Evolutionary conservation across 1,284 basidiomycete genomes (phyloP).

Genomic region (Cutaneotrichosporon daszewskae): DNA sequence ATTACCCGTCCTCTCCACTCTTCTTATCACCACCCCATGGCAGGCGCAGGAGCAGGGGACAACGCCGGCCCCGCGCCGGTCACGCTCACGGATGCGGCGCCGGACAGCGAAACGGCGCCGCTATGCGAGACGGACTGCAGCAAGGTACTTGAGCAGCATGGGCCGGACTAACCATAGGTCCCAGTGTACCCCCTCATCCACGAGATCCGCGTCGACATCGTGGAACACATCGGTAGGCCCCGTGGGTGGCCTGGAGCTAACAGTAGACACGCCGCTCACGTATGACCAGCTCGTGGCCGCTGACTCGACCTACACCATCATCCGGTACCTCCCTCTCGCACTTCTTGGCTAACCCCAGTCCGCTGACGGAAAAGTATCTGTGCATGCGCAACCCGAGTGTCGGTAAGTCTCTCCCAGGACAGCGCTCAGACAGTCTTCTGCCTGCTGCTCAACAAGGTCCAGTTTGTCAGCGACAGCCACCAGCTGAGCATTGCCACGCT

Average conservation of each 20-base stretch:
- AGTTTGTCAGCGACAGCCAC: constrained; percentile 68
- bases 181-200: constrained; percentile 47
- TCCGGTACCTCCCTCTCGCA: constrained; percentile 42
- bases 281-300: constrained; percentile 72
- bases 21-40: no score
- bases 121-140: no score
- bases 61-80: no score
- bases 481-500: constrained; percentile 56
- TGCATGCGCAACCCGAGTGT: constrained; percentile 41
- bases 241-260: background rate
- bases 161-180: constrained; percentile 13
- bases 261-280: constrained; percentile 64
- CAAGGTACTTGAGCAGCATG: no score
- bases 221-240: constrained; percentile 45
- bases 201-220: constrained; percentile 45
- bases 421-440: constrained; percentile 60
- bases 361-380: constrained; percentile 46
- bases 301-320: constrained; percentile 79
- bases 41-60: no score
- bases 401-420: constrained; percentile 50
- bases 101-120: no score
- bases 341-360: constrained; percentile 20
- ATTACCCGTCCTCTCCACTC: no score
- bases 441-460: constrained; percentile 77
- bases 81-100: no score